Base-by-base conservation (phyloP, 805 yeast genomes). In the Torulaspora franciscae region DNA sequence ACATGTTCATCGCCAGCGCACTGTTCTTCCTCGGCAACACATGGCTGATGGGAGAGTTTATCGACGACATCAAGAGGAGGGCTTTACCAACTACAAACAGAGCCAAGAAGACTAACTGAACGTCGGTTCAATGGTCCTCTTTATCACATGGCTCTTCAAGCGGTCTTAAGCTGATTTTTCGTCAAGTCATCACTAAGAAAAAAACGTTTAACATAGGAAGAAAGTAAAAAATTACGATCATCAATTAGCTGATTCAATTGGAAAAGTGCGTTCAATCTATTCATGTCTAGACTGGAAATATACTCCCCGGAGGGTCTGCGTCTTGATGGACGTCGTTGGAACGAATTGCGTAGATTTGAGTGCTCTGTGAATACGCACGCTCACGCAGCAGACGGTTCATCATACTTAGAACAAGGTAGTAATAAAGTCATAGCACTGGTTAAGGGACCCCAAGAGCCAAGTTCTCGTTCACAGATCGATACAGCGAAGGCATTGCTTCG, bases 271-370 rank as follows among this genome's bases (percentile, higher is more conserved):
- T 3, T 29, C 34, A 8, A 27, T 6, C 28, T 7, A 13, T 23
- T 32, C 32, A 80, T 80, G 83, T 78, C 83, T 33, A 73, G 85
- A 44, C 66, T 80, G 55, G 99, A 93, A 70, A 66, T 93, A 36
- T 91, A 86, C 61, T 90, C 97, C 0, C 96, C 96, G 6, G 98
- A 93, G 66, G 99, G 99, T 4, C 74, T 93, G 37, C 74, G 99
- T 52, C 71, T 83, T 10, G 98, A 93, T 63, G 99, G 99, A 1
- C 79, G 99, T 56, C 75, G 99, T 50, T 89, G 93, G 89, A 88
- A 91, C 58, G 99, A 93, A 64, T 73, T 90, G 35, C 80, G 98
- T 40, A 75, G 81, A 25, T 86, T 93, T 58, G 79, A 78, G 30
- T 85, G 95, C 60, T 76, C 80, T 14, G 80, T 87, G 43, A 88